Evolutionary conservation across 2,329 filamentous ascomycete genomes (phyloP), one percentile per base, ranked within the genome.

Genomic region (Monilinia laxa): DNA sequence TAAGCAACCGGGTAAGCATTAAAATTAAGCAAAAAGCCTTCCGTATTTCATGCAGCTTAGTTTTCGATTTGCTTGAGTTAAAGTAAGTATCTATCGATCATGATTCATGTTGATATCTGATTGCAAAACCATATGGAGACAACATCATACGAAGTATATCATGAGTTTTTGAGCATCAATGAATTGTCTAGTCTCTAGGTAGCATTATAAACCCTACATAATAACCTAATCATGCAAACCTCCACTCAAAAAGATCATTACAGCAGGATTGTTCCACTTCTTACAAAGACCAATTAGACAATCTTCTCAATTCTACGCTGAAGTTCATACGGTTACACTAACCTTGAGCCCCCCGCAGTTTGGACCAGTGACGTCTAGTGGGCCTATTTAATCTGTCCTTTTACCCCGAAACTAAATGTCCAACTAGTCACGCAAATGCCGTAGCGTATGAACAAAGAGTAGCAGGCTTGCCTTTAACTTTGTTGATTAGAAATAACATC

Each of bases 331-430:
- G 31, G 31, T 35, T 35, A 35, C 31, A 35, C 31, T 35, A 25
- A 53, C 38, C 52, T 25, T 53, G 38, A 52, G 52, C n/a, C 47
- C 47, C 64, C 38, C 56, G 28, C 56, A 62, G 28, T 52, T 38
- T 54, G 42, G 45, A 23, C 38, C 18, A 54, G 56, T 62, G 64
- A 66, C 56, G 64, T 66, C 56, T 60, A 23, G 18, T 42, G 64
- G 56, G 25, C 45, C 64, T 58, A 53, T 23, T 54, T 23, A 45
- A 45, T 38, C 62, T 25, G n/a, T 54, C 56, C 51, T 25, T 62
- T 47, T 57, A 42, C 38, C 51, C 64, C 47, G 35, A 54, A 49
- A 25, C 25, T 49, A 38, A 47, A 38, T 42, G 12, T n/a, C 4
- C 11, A 45, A 9, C 40, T 54, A 47, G 31, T 65, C 38, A 62